Percentiles rank a stretch among this genome's conserved stretches.
Evolutionary conservation across 345 rosid genomes (phyloP).

Genomic region (Jatropha curcas): DNA sequence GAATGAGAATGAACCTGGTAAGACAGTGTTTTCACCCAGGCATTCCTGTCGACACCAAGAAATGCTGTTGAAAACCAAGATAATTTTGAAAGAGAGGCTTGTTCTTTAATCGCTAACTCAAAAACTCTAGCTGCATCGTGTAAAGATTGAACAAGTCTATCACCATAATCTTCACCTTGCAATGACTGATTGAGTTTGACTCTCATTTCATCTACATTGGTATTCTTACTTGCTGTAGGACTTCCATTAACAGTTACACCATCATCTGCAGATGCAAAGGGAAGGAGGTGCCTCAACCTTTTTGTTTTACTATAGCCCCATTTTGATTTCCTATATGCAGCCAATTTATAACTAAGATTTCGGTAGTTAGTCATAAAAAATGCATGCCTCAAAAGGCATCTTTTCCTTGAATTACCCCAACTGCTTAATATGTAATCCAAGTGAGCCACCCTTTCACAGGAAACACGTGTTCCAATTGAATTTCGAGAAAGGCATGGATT

Average conservation of each 20-base stretch:
- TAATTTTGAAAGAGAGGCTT: constrained; percentile 48
- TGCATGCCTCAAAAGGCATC: constrained; percentile 37
- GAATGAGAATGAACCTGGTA: constrained; percentile 65
- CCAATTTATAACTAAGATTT: constrained; percentile 15
- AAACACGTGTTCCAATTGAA: constrained; percentile 39
- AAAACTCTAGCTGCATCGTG: constrained; percentile 86
- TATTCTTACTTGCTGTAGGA: constrained; percentile 41
- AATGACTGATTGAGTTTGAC: constrained; percentile 63
- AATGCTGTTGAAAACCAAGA: constrained; percentile 88
- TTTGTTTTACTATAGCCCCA: constrained; percentile 32
- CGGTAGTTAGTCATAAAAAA: constrained; percentile 32
- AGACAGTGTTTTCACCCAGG: constrained; percentile 86
- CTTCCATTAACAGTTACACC: constrained; percentile 73
- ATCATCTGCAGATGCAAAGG: constrained; percentile 70
- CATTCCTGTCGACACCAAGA: constrained; percentile 80
- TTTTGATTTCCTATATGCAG: constrained; percentile 35
- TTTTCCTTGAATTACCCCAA: constrained; percentile 51
- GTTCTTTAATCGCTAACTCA: constrained; percentile 72
- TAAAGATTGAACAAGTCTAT: constrained; percentile 77
- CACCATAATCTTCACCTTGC: constrained; percentile 62
- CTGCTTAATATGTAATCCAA: constrained; percentile 43
- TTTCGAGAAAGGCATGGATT: constrained; percentile 46
- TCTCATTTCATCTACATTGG: constrained; percentile 72
- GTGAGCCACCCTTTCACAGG: constrained; percentile 39
- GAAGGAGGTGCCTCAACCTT: constrained; percentile 35